Conservation (phyloP, 2,329 filamentous ascomycete genomes). For the Acarospora socialis region DNA sequence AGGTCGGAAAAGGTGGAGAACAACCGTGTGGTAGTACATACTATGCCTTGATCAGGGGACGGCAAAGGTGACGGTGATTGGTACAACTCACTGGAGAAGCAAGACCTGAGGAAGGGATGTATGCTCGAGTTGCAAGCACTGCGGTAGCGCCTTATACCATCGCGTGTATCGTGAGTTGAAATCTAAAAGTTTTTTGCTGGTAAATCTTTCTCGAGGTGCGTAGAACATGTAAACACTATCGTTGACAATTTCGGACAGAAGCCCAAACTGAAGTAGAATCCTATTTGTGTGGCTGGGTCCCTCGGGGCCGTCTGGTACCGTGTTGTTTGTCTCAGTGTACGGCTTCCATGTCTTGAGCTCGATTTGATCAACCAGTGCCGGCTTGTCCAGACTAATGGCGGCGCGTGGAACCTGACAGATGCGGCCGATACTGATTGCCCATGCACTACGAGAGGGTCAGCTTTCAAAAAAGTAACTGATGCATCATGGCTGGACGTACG, state of each 20-base stretch:
- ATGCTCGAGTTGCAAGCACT: slow-evolving; percentile 47
- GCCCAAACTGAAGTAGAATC: slow-evolving; percentile 17
- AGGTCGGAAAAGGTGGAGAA: slow-evolving; percentile 60
- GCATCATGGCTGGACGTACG: slow-evolving; percentile 9
- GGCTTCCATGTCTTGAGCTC: slow-evolving; percentile 24
- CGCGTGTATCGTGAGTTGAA: slow-evolving; percentile 55
- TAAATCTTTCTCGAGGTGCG: slow-evolving; percentile 51
- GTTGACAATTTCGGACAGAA: slow-evolving; percentile 60
- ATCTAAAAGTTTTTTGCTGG: slow-evolving; percentile 46
- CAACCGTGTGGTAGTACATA: slow-evolving; percentile 58
- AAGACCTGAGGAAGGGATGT: slow-evolving; percentile 61
- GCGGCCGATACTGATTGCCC: slow-evolving; percentile 33
- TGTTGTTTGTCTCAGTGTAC: slow-evolving; percentile 21
- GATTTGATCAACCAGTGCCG: slow-evolving; percentile 20
- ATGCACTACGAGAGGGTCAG: slow-evolving; percentile 17
- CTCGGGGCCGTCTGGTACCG: neutral
- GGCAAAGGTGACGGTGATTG: slow-evolving; percentile 7
- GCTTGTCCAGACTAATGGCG: slow-evolving; percentile 35
- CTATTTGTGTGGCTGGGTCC: neutral
- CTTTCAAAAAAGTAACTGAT: neutral
- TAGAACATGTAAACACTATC: slow-evolving; percentile 59
- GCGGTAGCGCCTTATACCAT: slow-evolving; percentile 57
- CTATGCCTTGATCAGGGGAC: slow-evolving; percentile 22
- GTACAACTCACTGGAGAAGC: slow-evolving; percentile 52
- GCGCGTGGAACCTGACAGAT: slow-evolving; percentile 33